Evolutionary conservation across 805 yeast species (phyloP).

Genomic region (Monosporozyma servazzii): DNA sequence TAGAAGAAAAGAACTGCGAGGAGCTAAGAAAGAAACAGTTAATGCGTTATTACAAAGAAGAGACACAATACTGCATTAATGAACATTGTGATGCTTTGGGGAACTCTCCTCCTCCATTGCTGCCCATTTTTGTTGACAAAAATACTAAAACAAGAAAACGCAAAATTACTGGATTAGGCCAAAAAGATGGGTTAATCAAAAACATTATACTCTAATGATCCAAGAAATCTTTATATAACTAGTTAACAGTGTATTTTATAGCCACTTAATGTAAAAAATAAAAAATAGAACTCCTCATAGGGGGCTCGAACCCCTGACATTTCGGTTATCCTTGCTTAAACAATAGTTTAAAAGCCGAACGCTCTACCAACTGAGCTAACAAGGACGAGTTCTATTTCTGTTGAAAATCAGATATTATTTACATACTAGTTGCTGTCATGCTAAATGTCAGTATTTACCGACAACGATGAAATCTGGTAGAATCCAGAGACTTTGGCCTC

Average conservation of each 20-base stretch:
- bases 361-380: conserved; percentile 65
- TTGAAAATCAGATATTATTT: too few relatives aligned
- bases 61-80: background rate
- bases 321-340: conserved; percentile 35
- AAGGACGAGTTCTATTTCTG: conserved; percentile 33
- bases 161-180: background rate
- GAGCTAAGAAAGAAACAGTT: conserved; percentile 33
- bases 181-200: background rate
- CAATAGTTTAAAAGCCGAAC: conserved; percentile 50
- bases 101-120: background rate
- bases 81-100: background rate
- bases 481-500: too few relatives aligned
- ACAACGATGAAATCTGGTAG: too few relatives aligned
- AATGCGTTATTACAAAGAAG: conserved; percentile 13
- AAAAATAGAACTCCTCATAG: conserved; percentile 35
- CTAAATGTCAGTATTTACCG: too few relatives aligned
- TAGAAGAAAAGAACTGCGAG: conserved; percentile 28
- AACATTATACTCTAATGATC: background rate
- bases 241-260: background rate
- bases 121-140: background rate
- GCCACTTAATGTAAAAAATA: background rate
- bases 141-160: background rate
- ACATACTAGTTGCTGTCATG: too few relatives aligned
- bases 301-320: conserved; percentile 46
- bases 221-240: too few relatives aligned